These are phyloP conservation scores for Penicillium flavigenum DNA, from an alignment of 495 filamentous ascomycete species.

Conservation along the genomic window DNA sequence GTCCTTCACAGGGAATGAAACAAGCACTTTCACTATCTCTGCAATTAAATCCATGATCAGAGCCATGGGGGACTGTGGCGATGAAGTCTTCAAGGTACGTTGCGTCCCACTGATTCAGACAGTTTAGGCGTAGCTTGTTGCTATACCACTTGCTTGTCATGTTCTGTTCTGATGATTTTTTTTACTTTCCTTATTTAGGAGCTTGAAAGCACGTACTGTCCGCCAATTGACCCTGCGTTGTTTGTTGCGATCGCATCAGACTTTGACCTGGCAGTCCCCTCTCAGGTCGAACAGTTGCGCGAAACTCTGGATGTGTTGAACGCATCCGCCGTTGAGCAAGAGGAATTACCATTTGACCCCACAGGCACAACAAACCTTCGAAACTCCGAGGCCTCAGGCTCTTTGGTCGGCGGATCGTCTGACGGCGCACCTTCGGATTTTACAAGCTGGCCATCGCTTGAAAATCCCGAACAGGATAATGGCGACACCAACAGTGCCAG, in stretches of 20 bases:
- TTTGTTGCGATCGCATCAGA: slow-evolving; percentile 66
- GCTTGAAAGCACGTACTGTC: slow-evolving; percentile 55
- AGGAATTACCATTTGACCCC: slow-evolving; percentile 72
- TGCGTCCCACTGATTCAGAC: not conserved
- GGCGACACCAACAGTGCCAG: not conserved
- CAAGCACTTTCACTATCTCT: too few relatives aligned
- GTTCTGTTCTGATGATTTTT: not conserved
- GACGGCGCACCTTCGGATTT: not conserved
- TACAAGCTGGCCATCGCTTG: slow-evolving; percentile 7
- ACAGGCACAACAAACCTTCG: slow-evolving; percentile 54
- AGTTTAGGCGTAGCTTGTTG: not conserved
- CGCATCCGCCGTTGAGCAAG: slow-evolving; percentile 59
- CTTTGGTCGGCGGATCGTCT: not conserved
- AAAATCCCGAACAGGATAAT: not conserved
- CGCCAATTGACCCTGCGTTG: slow-evolving; percentile 61
- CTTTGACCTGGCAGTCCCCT: slow-evolving; percentile 53
- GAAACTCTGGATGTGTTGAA: slow-evolving; percentile 58
- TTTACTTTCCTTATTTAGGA: slow-evolving; percentile 27
- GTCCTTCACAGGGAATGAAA: not conserved
- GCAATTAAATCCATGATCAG: not conserved
- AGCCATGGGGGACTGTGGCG: slow-evolving; percentile 6
- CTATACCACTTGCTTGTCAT: not conserved
- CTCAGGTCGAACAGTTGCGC: slow-evolving; percentile 53
- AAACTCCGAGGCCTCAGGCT: slow-evolving; percentile 18
- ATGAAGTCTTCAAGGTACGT: slow-evolving; percentile 8